Evolutionary conservation across 441 rosid genomes (phyloP), one percentile per base, ranked within the genome.

Genomic region (Theobroma grandiflorum): DNA sequence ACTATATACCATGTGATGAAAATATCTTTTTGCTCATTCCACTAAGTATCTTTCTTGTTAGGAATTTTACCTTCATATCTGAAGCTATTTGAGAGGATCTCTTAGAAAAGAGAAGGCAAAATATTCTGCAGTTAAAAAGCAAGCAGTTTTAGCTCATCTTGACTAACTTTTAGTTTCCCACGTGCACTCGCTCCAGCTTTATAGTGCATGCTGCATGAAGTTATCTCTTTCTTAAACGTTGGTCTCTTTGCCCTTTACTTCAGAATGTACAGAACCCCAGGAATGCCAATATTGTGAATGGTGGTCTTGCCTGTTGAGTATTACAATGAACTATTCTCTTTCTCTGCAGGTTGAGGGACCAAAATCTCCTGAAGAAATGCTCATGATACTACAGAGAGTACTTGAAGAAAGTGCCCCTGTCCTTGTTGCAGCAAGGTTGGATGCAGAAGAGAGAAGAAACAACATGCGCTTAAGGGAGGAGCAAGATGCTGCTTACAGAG

Each of bases 401-500:
- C 89, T 91, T 11, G 99, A 97, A 88, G 99, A 97, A 89, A 95
- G 99, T 85, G 89, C 92, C 71, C 89, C 97, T 4, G 95, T 89
- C 80, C 94, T 97, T 81, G 89, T 90, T 80, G 87, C 97, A 18
- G 97, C 98, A 63, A 94, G 99, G 79, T 88, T 89, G 57, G 99
- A 97, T 76, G 97, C 98, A 0, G 99, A 97, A 83, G 98, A 97
- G 89, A 93, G 99, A 88, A 95, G 91, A 83, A 91, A 59, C 78
- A 94, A 88, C 85, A 22, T 87, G 88, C 95, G 89, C 9, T 85
- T 97, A 61, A 92, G 99, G 86, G 99, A 95, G 89, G 99, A 95
- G 85, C 99, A 97, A 82, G 99, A 97, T 88, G 95, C 98, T 72
- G 99, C 99, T 69, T 95, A 90, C 84, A 89, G 91, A 83, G 99